Conservation (phyloP, 805 yeast genomes). For the Lachancea sp. region DNA sequence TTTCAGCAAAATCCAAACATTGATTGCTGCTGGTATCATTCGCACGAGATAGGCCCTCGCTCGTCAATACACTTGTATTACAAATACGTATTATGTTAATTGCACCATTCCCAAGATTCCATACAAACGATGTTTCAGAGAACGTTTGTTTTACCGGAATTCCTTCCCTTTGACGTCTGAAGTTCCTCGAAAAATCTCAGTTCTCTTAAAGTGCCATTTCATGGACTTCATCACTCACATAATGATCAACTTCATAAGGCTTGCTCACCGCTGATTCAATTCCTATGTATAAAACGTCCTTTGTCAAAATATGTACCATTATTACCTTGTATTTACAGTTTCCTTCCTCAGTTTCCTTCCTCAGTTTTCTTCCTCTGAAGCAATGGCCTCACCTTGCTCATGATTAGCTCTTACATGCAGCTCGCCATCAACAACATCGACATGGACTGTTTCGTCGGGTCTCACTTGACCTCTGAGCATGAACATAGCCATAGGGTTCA, state of each 20-base stretch:
- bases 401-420: constrained; percentile 45
- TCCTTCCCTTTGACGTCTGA: too few species aligned
- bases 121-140: background rate
- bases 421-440: constrained; percentile 40
- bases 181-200: too few species aligned
- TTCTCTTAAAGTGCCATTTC: too few species aligned
- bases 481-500: constrained; percentile 81
- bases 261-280: too few species aligned
- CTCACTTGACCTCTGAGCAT: constrained; percentile 74
- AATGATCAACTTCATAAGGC: too few species aligned
- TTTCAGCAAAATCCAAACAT: constrained; percentile 74
- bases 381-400: constrained; percentile 27
- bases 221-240: too few species aligned
- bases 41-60: constrained; percentile 6
- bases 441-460: constrained; percentile 48
- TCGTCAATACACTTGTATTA: background rate
- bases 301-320: background rate
- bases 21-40: constrained; percentile 95
- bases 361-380: constrained; percentile 11
- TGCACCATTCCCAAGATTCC: too few species aligned
- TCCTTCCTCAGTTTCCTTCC: background rate
- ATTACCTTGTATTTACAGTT: background rate
- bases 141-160: background rate
- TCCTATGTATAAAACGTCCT: background rate
- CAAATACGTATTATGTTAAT: too few species aligned